Evolutionary conservation across 2,329 filamentous ascomycete genomes (phyloP), one percentile per base, ranked within the genome.

Genomic region (Ophiostoma pallidulum): DNA sequence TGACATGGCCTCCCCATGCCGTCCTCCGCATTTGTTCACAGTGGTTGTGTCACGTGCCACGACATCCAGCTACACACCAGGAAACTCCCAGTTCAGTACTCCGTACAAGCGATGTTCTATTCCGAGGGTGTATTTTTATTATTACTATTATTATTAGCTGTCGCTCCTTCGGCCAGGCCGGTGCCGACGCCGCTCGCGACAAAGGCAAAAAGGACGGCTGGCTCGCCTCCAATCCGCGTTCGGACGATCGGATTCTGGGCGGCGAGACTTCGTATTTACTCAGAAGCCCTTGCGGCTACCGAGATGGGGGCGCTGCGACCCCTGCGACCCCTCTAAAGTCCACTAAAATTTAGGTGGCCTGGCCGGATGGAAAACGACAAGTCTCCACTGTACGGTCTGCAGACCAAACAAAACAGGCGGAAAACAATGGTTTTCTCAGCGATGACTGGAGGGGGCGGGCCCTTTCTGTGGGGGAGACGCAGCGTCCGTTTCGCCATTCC

Each of bases 211-310:
- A 32, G 7, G 26, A 16, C 20, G 9, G 8, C 16, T 29, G n/a
- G n/a, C 29, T 29, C 8, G 24, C 16, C 45, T 13, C 19, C 12
- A 8, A 6, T 31, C 19, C 32, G n/a, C 18, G 41, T 45, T 53
- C 53, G 53, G 51, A 26, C 51, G 51, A 51, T 53, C 53, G 53
- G 53, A 43, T 47, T 49, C 47, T n/a, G 18, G 14, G 43, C 42
- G 41, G 52, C 32, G 39, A 10, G 20, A 32, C n/a, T 41, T 55
- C 53, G 53, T 55, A 55, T 37, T 49, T 55, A 55, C 53, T 55
- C 53, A 52, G 52, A 55, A 52, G 42, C 31, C 48, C 31, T 42
- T 24, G 13, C 44, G 46, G 51, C 51, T 51, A 45, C 53, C 53
- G 53, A 53, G 53, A 38, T 44, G 29, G 36, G 38, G 42, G 22